Conservation (phyloP, 2,329 filamentous ascomycete species). For the Phaeophleospora eucalypticola region DNA sequence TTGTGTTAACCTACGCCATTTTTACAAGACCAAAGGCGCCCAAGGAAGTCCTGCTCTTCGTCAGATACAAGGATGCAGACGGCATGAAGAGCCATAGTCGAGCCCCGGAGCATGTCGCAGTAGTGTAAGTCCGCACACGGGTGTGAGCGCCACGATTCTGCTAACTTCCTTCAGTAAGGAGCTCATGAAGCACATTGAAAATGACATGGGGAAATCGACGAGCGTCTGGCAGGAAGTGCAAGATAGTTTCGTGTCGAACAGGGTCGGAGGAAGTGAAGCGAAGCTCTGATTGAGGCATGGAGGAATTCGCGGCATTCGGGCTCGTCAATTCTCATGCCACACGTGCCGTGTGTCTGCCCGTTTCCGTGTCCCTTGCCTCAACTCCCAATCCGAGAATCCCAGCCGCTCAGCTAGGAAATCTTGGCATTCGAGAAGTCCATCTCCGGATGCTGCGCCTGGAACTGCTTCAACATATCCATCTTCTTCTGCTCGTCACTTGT, state of each 20-base stretch:
- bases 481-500: slow-evolving; percentile 96
- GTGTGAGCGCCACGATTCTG: neutral
- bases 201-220: slow-evolving; percentile 15
- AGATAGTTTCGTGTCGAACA: slow-evolving; percentile 26
- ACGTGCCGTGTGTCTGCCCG: too few species aligned
- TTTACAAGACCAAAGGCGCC: slow-evolving; percentile 26
- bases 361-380: neutral
- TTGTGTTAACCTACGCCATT: slow-evolving; percentile 24
- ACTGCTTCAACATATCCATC: slow-evolving; percentile 84
- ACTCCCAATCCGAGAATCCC: too few species aligned
- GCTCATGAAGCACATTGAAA: slow-evolving; percentile 15
- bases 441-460: slow-evolving; percentile 74
- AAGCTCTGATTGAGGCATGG: slow-evolving; percentile 2
- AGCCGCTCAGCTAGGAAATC: slow-evolving; percentile 37
- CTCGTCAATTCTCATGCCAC: too few species aligned
- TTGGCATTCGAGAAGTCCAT: slow-evolving; percentile 66
- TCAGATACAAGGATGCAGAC: slow-evolving; percentile 20
- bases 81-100: slow-evolving; percentile 16
- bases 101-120: slow-evolving; percentile 23
- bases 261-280: slow-evolving; percentile 6
- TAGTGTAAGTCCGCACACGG: slow-evolving; percentile 17
- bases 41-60: slow-evolving; percentile 25
- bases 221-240: slow-evolving; percentile 28
- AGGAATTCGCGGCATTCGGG: neutral
- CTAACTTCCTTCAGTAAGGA: slow-evolving; percentile 18